phyloP scores from a whole-genome alignment of 1,139 yeast genomes.

The Hansenula lynferdii region DNA sequence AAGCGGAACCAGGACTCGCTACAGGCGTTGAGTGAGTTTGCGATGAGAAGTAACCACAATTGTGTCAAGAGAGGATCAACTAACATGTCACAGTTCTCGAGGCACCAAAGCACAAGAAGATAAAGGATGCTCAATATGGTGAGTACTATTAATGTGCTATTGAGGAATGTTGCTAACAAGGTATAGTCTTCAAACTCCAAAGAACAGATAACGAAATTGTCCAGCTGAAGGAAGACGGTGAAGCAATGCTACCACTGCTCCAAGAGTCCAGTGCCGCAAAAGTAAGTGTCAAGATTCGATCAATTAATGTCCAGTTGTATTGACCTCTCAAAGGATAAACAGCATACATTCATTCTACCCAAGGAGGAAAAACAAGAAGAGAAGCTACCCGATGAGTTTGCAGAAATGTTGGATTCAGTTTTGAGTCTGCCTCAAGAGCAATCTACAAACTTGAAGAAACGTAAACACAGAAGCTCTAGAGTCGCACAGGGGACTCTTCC shows the following conservation, averaged over 20 bases:
- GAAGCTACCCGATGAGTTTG: constrained; percentile 51
- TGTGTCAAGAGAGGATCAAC: no score
- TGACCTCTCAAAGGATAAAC: constrained; percentile 22
- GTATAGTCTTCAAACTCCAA: constrained; percentile 49
- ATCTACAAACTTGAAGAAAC: constrained; percentile 15
- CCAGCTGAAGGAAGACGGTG: constrained; percentile 18
- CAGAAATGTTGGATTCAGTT: constrained; percentile 63
- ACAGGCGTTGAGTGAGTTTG: constrained; percentile 60
- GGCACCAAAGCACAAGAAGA: constrained; percentile 20
- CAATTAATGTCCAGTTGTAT: no score
- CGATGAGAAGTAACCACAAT: no score
- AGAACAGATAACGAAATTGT: constrained; percentile 48
- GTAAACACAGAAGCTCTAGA: constrained; percentile 20
- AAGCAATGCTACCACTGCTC: constrained; percentile 14
- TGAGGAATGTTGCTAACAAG: background rate
- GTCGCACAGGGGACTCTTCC: constrained; percentile 5
- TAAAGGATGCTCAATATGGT: constrained; percentile 17
- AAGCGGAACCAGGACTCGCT: constrained; percentile 83
- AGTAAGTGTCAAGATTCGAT: no score
- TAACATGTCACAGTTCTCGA: constrained; percentile 30
- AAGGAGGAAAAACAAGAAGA: constrained; percentile 36
- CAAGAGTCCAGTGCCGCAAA: constrained; percentile 18
- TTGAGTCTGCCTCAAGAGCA: constrained; percentile 27
- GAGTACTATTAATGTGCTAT: background rate
- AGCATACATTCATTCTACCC: constrained; percentile 29